Conservation (phyloP, 495 filamentous ascomycete genomes). For the Annulohypoxylon nitens region DNA sequence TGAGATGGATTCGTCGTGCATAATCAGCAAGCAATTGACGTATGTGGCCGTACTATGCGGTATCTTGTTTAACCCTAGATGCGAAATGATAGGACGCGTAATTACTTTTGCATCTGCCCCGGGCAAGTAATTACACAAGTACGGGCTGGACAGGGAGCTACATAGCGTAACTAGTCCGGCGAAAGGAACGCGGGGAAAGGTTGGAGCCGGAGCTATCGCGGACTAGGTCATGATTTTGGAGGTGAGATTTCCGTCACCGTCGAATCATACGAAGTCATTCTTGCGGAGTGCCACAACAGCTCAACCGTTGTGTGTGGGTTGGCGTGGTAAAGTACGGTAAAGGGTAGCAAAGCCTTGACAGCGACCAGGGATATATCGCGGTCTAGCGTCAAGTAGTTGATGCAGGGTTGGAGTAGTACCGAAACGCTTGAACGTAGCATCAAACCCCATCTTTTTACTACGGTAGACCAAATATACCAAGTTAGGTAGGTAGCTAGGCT, state of each 20-base stretch:
- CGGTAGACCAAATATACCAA: neutral
- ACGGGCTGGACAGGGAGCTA: neutral
- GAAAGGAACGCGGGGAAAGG: conserved; percentile 27
- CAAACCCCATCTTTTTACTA: conserved; percentile 7
- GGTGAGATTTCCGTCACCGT: conserved; percentile 5
- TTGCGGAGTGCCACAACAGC: neutral
- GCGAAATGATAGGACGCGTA: conserved; percentile 6
- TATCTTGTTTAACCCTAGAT: conserved; percentile 8
- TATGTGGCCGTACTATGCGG: neutral
- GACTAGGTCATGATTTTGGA: neutral
- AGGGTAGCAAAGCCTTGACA: neutral
- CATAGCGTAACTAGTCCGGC: conserved; percentile 1
- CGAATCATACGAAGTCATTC: neutral
- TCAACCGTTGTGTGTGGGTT: neutral
- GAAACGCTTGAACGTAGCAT: conserved; percentile 1
- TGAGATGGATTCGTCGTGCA: neutral
- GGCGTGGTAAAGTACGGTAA: too few relatives aligned
- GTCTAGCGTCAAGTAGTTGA: neutral
- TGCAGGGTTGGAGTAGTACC: conserved; percentile 11
- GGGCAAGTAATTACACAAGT: neutral
- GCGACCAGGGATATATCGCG: conserved; percentile 9
- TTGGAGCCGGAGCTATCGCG: conserved; percentile 20
- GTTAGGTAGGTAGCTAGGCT: neutral
- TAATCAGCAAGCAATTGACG: neutral
- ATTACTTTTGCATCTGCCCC: neutral